A percentile compares a stretch with the other conserved stretches of the same genome.
phyloP scores from a whole-genome alignment of 1,284 basidiomycete species.

The Xerocomus minutiporus region DNA sequence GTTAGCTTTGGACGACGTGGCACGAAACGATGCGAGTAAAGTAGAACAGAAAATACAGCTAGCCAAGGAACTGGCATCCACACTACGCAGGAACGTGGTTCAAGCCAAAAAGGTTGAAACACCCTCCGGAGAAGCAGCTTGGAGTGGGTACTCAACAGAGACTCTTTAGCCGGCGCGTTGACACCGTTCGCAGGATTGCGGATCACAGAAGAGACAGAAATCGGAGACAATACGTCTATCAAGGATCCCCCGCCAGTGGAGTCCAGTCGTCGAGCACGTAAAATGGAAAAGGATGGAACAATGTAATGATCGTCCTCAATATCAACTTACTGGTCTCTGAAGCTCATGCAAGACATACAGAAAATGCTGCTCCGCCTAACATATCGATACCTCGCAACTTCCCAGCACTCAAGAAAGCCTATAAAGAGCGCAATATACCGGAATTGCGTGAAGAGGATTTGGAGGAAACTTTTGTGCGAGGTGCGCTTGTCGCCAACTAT shows the following conservation, averaged over 20 bases:
- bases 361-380: conserved; percentile 42
- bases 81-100: conserved; percentile 67
- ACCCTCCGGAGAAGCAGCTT: conserved; percentile 41
- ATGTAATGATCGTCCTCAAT: conserved; percentile 29
- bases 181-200: conserved; percentile 45
- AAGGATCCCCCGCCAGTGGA: conserved; percentile 46
- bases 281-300: conserved; percentile 34
- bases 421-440: conserved; percentile 57
- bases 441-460: conserved; percentile 68
- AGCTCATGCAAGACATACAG: conserved; percentile 33
- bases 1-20: conserved; percentile 40
- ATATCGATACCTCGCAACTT: conserved; percentile 42
- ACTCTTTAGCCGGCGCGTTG: background rate
- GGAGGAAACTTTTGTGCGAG: conserved; percentile 74
- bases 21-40: conserved; percentile 41
- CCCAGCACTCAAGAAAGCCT: conserved; percentile 65
- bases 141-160: conserved; percentile 42
- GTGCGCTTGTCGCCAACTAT: conserved; percentile 36
- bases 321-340: conserved; percentile 21
- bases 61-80: conserved; percentile 60
- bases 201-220: conserved; percentile 65
- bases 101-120: conserved; percentile 51
- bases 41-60: conserved; percentile 53
- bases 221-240: conserved; percentile 69
- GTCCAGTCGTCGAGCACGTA: conserved; percentile 45